Base-by-base conservation (phyloP, 805 yeast genomes). In the Candida chilensis region DNA sequence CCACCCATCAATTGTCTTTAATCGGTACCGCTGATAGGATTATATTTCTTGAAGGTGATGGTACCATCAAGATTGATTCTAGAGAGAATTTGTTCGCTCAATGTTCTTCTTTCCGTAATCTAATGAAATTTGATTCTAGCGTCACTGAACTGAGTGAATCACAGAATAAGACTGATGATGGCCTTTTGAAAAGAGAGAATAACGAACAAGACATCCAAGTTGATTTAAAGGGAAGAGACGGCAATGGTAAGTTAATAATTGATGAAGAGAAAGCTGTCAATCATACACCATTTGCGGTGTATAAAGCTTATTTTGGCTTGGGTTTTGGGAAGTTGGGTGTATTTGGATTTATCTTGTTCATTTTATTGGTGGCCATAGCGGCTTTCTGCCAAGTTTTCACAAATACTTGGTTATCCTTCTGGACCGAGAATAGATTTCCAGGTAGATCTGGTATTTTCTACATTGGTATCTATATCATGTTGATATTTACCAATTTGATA, bases 1-100 rank as follows among this genome's bases (percentile, higher is more conserved):
- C 94, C 2, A 86, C 95, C 0, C 95, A 85, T 50, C 94, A 86
- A 48, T 58, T 86, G 30, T 72, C 85, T 5, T 59, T 85, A 36
- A 69, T 85, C 37, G 72, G 71, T 14, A 54, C 66, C 32, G 92
- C 94, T 12, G 85, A 79, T 47, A 63, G 79, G 28, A 57, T 86
- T 19, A 63, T 86, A 9, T 82, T 78, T 37, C 52, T 86, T 40
- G 71, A 75, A 41, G 74, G 80, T 13, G 82, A 79, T 31, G 77
- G 85, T 1, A 44, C 68, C 0, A 55, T 80, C 18, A 72, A 67
- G 27, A 51, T 72, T 20, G 95, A 88, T 10, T 66, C 81, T 0
- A 58, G 71, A 14, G 67, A 60, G 0, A 78, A 79, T 30, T 53
- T 86, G 35, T 45, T 57, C 28, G 35, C 24, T 2, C 53, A 56